Base-by-base conservation (phyloP, 2,329 filamentous ascomycete species). In the Talaromyces pinophilus region DNA sequence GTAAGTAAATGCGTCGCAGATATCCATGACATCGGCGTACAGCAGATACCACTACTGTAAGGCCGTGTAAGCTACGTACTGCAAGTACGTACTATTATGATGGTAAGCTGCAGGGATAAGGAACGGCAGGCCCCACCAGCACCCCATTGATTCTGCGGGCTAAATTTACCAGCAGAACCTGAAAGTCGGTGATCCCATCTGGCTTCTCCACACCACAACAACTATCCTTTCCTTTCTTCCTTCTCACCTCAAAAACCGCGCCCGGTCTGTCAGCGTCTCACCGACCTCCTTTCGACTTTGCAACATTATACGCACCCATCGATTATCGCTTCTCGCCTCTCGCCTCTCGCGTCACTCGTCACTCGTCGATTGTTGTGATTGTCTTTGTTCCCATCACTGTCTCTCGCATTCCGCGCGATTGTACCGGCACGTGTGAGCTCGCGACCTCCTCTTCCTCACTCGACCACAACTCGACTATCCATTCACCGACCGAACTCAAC, bases 151-250 rank as follows among this genome's bases (percentile, higher is more conserved):
- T 57, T 57, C 54, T 55, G 62, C 62, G 35, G 46, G 46, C 44
- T 52, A 63, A 63, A 63, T 50, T 52, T 54, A 54, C 33, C 33
- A 38, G 33, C 33, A 57, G 54, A 57, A 40, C 38, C 33, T 59
- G 50, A 54, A 54, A 54, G 61, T 62, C 60, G 60, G 30, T 40
- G 44, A 38, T 62, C 60, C 60, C 48, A 55, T 62, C 28, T 48
- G 54, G 5, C 55, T 61, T 59, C 63, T 65, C 63, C 63, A 60
- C 63, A 59, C 42, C 35, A 55, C 52, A 33, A 55, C 30, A 22
- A 22, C 33, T 40, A 19, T 38, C 30, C 33, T 38, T 35, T 40
- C n/a, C 17, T 25, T 57, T 33, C 54, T 40, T 55, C 22, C 50
- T 54, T 33, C 17, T 55, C 52, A 28, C 48, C n/a, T 22, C 54